Percentiles rank a stretch among this genome's conserved stretches.
phyloP scores from a whole-genome alignment of 2,329 filamentous ascomycete genomes.

The Apiospora saccharicola region DNA sequence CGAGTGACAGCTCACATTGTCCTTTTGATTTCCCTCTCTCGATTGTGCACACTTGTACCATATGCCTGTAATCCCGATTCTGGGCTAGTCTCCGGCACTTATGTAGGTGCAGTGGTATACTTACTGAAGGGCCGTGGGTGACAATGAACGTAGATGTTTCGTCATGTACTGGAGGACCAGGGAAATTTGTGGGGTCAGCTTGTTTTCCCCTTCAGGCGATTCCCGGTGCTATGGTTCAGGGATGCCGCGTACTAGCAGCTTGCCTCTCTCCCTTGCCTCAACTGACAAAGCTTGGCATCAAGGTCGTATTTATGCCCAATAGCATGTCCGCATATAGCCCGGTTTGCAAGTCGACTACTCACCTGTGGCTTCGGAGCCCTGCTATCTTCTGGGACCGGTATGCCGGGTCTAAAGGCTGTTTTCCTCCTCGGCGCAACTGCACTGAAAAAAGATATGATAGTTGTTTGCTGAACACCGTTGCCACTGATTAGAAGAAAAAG shows the following conservation, averaged over 20 bases:
- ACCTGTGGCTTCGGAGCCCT: not conserved
- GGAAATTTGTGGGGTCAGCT: not conserved
- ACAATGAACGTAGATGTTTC: constrained; percentile 3
- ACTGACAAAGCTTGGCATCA: constrained; percentile 8
- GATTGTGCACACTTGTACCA: not conserved
- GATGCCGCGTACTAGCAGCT: not conserved
- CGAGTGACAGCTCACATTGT: not conserved
- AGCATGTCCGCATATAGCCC: not conserved
- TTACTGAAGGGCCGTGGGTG: not conserved
- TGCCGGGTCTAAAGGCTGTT: not conserved
- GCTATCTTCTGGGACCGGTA: not conserved
- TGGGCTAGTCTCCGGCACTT: constrained; percentile 10
- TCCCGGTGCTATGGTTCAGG: constrained; percentile 12
- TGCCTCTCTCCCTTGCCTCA: not conserved
- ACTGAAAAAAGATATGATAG: not conserved
- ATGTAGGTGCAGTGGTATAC: not conserved
- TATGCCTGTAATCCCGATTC: not conserved
- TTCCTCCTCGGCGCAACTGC: not conserved
- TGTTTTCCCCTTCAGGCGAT: not conserved
- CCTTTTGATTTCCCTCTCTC: not conserved
- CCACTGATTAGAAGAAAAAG: not conserved
- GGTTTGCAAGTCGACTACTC: not conserved
- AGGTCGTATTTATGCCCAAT: constrained; percentile 2
- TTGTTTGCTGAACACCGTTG: not conserved
- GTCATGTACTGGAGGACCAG: not conserved